Evolutionary conservation across 139 green algal genomes (phyloP).

Genomic region (Picochlorum sp.): DNA sequence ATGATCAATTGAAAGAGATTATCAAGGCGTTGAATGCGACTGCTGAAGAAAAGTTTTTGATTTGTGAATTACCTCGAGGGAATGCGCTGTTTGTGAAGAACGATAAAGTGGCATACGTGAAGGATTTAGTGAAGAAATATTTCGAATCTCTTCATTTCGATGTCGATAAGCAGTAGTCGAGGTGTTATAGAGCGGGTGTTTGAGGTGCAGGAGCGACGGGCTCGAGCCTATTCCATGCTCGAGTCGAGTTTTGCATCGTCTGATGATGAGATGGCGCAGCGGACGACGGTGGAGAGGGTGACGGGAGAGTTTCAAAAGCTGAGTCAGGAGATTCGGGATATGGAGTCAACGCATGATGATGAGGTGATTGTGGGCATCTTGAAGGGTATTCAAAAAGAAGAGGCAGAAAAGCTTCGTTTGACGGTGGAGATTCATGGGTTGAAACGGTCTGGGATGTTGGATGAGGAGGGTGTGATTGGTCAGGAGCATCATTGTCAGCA

Average conservation of each 20-base stretch:
- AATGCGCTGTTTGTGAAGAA: not conserved
- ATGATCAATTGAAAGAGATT: constrained; percentile 11
- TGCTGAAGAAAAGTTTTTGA: constrained; percentile 2
- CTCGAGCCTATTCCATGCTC: not conserved
- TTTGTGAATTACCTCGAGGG: no score
- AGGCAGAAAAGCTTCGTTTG: constrained; percentile 11
- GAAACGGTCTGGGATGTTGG: constrained; percentile 2
- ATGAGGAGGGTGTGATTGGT: not conserved
- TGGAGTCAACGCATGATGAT: not conserved
- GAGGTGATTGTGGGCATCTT: constrained; percentile 2
- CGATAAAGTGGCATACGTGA: not conserved
- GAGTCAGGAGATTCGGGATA: not conserved
- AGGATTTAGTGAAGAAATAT: constrained; percentile 9
- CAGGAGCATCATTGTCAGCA: not conserved
- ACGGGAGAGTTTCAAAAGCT: not conserved
- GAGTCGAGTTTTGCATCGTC: not conserved
- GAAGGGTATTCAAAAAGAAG: not conserved
- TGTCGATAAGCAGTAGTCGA: not conserved
- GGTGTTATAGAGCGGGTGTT: not conserved
- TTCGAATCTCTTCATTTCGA: constrained; percentile 3
- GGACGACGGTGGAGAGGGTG: not conserved
- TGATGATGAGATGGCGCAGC: not conserved
- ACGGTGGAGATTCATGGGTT: constrained; percentile 1
- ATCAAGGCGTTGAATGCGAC: constrained; percentile 5
- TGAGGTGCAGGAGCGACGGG: not conserved